Conservation (phyloP, 352 stramenopile genomes). For the Sclerospora graminicola region DNA sequence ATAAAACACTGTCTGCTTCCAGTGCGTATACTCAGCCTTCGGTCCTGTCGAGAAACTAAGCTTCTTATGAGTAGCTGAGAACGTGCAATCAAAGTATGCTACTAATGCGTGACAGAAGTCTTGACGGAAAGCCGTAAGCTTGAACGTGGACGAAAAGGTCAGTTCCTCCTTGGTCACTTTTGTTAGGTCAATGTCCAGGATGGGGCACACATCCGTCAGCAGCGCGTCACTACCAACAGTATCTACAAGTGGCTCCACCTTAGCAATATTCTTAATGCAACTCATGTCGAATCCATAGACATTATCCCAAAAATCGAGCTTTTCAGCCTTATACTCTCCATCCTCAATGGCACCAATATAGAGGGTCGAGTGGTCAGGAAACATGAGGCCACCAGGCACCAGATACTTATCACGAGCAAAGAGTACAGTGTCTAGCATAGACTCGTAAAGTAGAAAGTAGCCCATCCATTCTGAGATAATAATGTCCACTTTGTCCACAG, state of each 20-base stretch:
- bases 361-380: constrained; percentile 94
- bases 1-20: constrained; percentile 99
- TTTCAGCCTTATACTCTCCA: constrained; percentile 89
- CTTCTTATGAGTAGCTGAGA: constrained; percentile 92
- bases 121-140: constrained; percentile 85
- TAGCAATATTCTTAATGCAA: constrained; percentile 94
- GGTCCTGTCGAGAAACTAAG: constrained; percentile 94
- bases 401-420: constrained; percentile 95
- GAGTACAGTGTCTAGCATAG: constrained; percentile 95
- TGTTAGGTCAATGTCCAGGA: constrained; percentile 89
- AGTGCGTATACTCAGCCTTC: constrained; percentile 95
- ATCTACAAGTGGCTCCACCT: constrained; percentile 96
- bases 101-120: constrained; percentile 96
- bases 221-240: constrained; percentile 90
- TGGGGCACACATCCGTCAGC: constrained; percentile 85
- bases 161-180: constrained; percentile 92
- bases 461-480: constrained; percentile 99
- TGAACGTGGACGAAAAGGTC: constrained; percentile 87
- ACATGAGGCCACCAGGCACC: constrained; percentile 87
- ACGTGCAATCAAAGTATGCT: constrained; percentile 97
- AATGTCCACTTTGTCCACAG: constrained; percentile 92
- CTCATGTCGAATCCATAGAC: constrained; percentile 99
- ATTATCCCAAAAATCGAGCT: constrained; percentile 96
- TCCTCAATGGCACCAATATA: constrained; percentile 95
- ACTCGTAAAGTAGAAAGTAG: constrained; percentile 97